Evolutionary conservation across 164 flowering plant species (phyloP), one percentile per base, ranked within the genome.

Genomic region (Saururus chinensis): DNA sequence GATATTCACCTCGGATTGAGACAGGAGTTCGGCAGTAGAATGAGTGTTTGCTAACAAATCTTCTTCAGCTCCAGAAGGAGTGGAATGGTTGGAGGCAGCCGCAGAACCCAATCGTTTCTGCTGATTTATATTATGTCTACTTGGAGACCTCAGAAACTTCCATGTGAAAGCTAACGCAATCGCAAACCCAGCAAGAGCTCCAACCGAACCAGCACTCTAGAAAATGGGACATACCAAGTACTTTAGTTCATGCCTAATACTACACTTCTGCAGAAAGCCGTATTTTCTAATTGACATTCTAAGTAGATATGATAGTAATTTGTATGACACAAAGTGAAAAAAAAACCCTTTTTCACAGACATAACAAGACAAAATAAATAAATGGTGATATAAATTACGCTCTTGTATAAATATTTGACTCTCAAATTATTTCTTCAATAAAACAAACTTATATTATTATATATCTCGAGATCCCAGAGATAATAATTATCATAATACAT

Each of bases 121-220:
- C 49, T 60, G 73, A 60, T 26, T 66, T 60, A 62, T 68, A 41
- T 54, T 66, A 10, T 48, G 57, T 66, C 68, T 63, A 0, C 57
- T 56, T 19, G 72, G 67, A 7, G 73, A 48, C 52, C 71, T 75
- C 59, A 72, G 61, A 52, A 75, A 75, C 66, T 69, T 75, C 78
- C 75, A 75, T 11, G 75, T 60, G 53, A 75, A 75, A 51, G 70
- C 61, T 53, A 75, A 14, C 42, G 78, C 78, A 60, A 75, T 58
- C 12, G 78, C 78, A 51, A 75, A 72, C 49, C 78, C 78, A 56
- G 76, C 76, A 56, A 74, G 22, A 52, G 75, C 75, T 62, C 75
- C 78, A 58, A 75, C 40, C 40, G 78, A 69, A 61, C 78, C 73
- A 35, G 71, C 70, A 69, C 56, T 57, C 78, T 71, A 69, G 53